phyloP scores from a whole-genome alignment of 805 yeast species.

The Yamadazyma nakazawae region DNA sequence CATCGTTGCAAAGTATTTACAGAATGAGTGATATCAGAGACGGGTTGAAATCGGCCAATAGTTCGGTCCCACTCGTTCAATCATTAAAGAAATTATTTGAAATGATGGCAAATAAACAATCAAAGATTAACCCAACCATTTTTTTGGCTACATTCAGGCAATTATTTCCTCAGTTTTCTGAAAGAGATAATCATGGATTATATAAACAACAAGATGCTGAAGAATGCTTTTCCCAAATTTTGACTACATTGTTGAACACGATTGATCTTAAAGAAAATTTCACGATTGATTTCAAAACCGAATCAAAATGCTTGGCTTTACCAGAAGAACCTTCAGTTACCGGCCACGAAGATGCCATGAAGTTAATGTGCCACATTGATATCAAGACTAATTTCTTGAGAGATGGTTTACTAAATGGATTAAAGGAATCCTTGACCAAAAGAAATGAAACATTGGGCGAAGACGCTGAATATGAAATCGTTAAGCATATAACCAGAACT shows the following conservation, averaged over 20 bases:
- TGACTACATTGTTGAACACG: constrained; percentile 48
- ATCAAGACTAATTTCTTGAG: constrained; percentile 81
- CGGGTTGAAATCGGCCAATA: constrained; percentile 15
- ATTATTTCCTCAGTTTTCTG: constrained; percentile 85
- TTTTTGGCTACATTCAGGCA: constrained; percentile 65
- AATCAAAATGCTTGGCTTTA: constrained; percentile 57
- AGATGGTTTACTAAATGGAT: constrained; percentile 74
- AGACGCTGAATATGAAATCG: constrained; percentile 67
- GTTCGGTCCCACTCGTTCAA: constrained; percentile 20
- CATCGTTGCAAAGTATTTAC: constrained; percentile 59
- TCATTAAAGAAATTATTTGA: constrained; percentile 44
- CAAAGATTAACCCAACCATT: constrained; percentile 60
- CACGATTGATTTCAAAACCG: constrained; percentile 60
- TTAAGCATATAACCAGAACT: constrained; percentile 61
- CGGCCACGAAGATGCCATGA: constrained; percentile 52
- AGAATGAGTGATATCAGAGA: constrained; percentile 41
- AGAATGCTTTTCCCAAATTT: constrained; percentile 83
- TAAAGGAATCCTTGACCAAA: constrained; percentile 77
- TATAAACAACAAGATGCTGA: constrained; percentile 98
- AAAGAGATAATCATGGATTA: constrained; percentile 62
- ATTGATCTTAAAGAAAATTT: constrained; percentile 57
- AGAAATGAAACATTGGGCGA: constrained; percentile 64
- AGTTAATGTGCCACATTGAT: constrained; percentile 86
- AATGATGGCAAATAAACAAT: constrained; percentile 44
- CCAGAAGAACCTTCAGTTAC: constrained; percentile 18